Conservation (phyloP, 2,329 filamentous ascomycete genomes). For the Calonectria ilicicola region DNA sequence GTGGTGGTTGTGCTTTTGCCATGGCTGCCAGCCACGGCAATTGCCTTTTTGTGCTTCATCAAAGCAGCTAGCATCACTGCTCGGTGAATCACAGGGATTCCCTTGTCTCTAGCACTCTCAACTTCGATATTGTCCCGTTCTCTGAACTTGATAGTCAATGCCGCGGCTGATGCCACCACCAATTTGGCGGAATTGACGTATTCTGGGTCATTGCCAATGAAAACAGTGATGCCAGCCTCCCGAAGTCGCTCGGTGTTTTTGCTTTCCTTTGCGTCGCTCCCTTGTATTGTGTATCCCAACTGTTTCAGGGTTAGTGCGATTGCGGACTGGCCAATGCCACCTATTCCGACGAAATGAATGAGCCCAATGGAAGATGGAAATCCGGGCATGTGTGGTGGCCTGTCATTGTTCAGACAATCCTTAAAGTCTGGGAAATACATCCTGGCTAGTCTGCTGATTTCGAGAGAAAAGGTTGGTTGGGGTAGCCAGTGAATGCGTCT, state of each 20-base stretch:
- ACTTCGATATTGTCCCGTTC: not conserved
- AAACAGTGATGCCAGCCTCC: not conserved
- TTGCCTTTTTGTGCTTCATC: not conserved
- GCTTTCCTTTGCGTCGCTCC: not conserved
- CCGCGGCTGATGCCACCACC: not conserved
- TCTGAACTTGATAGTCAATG: not conserved
- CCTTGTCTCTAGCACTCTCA: not conserved
- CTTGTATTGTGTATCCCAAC: not conserved
- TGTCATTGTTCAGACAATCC: not conserved
- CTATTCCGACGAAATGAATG: not conserved
- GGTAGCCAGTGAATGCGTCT: too few species aligned
- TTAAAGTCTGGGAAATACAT: not conserved
- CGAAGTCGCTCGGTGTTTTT: not conserved
- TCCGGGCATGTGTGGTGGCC: not conserved
- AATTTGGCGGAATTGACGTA: not conserved
- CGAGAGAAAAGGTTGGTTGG: not conserved
- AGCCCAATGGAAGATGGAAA: not conserved
- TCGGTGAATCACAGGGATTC: not conserved
- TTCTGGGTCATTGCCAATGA: not conserved
- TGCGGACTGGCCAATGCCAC: not conserved
- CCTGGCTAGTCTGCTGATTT: not conserved
- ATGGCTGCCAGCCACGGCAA: not conserved
- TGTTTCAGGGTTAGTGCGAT: not conserved
- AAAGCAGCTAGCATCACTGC: not conserved
- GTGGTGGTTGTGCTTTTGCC: slow-evolving; percentile 1